Conservation (phyloP, 169 alveolate genomes). For the Theileria orientalis region DNA sequence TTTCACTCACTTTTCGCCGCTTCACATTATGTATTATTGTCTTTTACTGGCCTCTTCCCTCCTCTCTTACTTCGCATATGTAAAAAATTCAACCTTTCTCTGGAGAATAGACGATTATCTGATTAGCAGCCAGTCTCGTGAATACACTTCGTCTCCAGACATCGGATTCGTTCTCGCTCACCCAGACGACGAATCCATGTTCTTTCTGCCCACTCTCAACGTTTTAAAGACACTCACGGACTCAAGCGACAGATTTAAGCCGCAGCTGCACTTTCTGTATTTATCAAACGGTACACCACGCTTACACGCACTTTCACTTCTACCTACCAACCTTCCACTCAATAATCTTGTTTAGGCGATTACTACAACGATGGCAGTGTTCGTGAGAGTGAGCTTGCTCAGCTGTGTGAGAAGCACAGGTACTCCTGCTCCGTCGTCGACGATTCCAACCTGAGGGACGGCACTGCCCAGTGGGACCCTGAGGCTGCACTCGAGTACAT, state of each 20-base stretch:
- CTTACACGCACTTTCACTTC: constrained; percentile 29
- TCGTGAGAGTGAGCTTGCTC: constrained; percentile 51
- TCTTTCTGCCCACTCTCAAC: constrained; percentile 84
- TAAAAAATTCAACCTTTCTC: no score
- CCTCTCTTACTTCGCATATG: no score
- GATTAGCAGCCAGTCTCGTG: neutral
- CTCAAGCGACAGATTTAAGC: neutral
- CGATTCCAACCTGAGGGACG: constrained; percentile 39
- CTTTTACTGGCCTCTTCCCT: no score
- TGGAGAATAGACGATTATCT: no score
- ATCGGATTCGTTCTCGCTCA: constrained; percentile 83
- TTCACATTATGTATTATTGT: neutral
- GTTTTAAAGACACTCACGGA: constrained; percentile 23
- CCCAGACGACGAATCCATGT: constrained; percentile 94
- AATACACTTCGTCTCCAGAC: constrained; percentile 1
- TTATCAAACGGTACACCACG: constrained; percentile 58
- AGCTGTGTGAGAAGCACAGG: constrained; percentile 44
- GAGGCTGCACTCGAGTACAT: constrained; percentile 9
- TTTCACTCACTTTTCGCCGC: neutral
- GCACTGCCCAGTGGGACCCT: constrained; percentile 32
- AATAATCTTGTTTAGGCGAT: constrained; percentile 56
- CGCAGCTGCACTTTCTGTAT: constrained; percentile 26
- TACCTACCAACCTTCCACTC: neutral
- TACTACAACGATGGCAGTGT: constrained; percentile 57
- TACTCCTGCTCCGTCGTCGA: constrained; percentile 31